Evolutionary conservation across 1,284 basidiomycete species (phyloP), one percentile per base, ranked within the genome.

Genomic region (Sporisorium exsertum): DNA sequence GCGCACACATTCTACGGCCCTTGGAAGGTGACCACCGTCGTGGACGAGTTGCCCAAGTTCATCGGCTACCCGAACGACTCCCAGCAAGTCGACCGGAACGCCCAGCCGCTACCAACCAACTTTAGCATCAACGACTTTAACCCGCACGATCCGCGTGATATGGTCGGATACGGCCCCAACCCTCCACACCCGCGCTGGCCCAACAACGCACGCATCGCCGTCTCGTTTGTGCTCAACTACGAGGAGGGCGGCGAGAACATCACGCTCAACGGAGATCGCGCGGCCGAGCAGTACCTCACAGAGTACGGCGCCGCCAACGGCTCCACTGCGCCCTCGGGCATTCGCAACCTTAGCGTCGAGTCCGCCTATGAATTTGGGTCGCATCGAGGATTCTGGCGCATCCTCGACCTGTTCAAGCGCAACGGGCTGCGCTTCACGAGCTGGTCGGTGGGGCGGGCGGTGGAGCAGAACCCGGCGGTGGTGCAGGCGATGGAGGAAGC

Each of bases 221-320:
- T 84, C n/a, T 81, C 78, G 32, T 86, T 87, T 35, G 86, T 87
- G 12, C 55, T 87, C 35, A 86, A 87, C 65, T 87, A 86, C 72
- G 85, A 87, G 64, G 85, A 87, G 59, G 87, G 87, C 10, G 85
- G 82, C 18, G 87, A 87, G 72, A 81, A 81, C 35, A 78, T 76
- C 7, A 65, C 79, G 26, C 70, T 86, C 29, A 84, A 86, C 60
- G 86, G 85, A 27, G 86, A 86, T 56, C 46, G 46, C 3, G 54
- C 52, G 8, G 61, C 75, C 6, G 86, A 86, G 52, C 77, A 67
- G 24, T 82, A 86, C 42, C 78, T 84, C 18, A 86, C 84, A 50
- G 83, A 85, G 74, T 85, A 79, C 64, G 86, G 60, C 60, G 82
- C 79, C 0, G 67, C 79, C 7, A 77, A 69, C 22, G 70, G 63